Conservation (phyloP, 306 rosid species). For the Lupinus albus region DNA sequence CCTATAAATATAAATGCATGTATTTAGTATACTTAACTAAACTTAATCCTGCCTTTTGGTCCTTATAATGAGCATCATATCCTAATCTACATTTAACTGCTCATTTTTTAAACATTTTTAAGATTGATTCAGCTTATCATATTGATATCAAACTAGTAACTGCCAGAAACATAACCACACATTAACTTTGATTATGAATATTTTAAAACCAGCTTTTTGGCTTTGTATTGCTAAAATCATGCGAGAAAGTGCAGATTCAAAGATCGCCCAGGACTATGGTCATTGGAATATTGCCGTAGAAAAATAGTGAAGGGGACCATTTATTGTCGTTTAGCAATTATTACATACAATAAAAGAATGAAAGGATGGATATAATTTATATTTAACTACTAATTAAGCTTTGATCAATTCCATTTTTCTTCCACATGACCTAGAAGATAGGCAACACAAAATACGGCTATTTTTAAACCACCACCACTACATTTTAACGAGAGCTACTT, state of each 20-base stretch:
- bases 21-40: no score
- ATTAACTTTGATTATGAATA: constrained; percentile 15
- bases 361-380: constrained; percentile 24
- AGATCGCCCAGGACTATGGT: constrained; percentile 11
- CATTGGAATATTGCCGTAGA: constrained; percentile 2
- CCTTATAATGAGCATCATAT: constrained; percentile 1
- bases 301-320: constrained; percentile 21
- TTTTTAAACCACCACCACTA: constrained; percentile 24
- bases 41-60: neutral
- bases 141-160: neutral
- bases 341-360: constrained; percentile 33
- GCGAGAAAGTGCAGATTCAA: constrained; percentile 1
- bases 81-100: neutral
- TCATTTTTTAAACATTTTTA: no score
- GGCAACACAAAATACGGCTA: constrained; percentile 21
- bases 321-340: constrained; percentile 47
- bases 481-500: no score
- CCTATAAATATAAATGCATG: no score
- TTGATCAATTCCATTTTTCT: constrained; percentile 13
- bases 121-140: neutral
- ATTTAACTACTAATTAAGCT: neutral
- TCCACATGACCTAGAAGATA: neutral
- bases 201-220: neutral
- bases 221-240: constrained; percentile 11
- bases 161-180: neutral